Evolutionary conservation across 2,329 filamentous ascomycete genomes (phyloP), one percentile per base, ranked within the genome.

Genomic region (Colletotrichum gloeosporioides): DNA sequence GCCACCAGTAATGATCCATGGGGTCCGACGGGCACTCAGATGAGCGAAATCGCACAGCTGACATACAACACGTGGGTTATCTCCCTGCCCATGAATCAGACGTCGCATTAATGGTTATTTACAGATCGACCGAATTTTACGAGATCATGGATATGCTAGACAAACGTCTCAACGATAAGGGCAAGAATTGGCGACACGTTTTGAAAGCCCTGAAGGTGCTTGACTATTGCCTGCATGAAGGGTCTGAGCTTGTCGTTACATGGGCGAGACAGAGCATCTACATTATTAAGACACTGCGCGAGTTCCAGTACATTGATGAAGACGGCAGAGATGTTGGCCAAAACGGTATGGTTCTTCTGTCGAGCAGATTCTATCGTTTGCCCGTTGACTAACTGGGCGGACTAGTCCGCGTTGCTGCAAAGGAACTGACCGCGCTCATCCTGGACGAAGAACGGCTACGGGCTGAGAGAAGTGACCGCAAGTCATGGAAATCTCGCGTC

Each of bases 71-170:
- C 95, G 96, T 98, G 93, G 82, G 94, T 87, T 65, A 62, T 73
- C 63, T n/a, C 29, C 59, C 32, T 66, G 53, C 66, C 27, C 22
- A 29, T 22, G 13, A 25, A n/a, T 15, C 53, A 22, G 44, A 12
- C 32, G 39, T 59, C 36, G 29, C 44, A 27, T 61, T 65, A 70
- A 64, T 63, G 39, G 25, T 36, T 2, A 39, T 16, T 34, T 53
- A 57, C 79, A 98, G 96, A 83, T 96, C 96, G 44, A 96, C 94
- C 86, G 97, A 99, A 85, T 99, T 99, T 88, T 98, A 98, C 88
- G 96, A 99, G 85, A 98, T 99, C 82, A 98, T 99, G 94, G 97
- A 99, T 85, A 99, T 99, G 95, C 90, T 99, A 80, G 97, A 99
- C 87, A 99, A 99, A 89, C 94, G 97, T 80, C 89, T 99, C 82